Conservation (phyloP, 2,329 filamentous ascomycete species). For the Colletotrichum shisoi region DNA sequence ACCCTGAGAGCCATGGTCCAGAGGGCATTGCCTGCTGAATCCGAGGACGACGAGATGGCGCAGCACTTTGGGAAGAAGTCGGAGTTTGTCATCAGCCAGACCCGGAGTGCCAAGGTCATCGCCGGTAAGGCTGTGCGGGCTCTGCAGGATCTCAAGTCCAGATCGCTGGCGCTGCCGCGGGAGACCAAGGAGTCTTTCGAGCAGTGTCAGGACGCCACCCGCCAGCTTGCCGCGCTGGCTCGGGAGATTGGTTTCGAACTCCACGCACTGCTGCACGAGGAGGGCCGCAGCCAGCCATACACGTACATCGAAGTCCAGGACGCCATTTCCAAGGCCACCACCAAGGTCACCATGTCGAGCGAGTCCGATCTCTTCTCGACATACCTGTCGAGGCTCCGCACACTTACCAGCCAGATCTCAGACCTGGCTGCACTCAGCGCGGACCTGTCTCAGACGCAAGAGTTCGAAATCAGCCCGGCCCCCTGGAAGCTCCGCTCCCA, state of each 20-base stretch:
- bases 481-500: constrained; percentile 87
- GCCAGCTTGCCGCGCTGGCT: constrained; percentile 71
- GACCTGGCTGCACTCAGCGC: constrained; percentile 75
- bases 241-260: constrained; percentile 73
- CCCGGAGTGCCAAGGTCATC: constrained; percentile 83
- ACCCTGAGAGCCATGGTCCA: constrained; percentile 73
- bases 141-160: constrained; percentile 77
- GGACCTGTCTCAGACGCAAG: constrained; percentile 75
- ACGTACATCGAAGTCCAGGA: constrained; percentile 71
- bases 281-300: constrained; percentile 73
- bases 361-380: constrained; percentile 75
- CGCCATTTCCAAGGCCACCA: constrained; percentile 66
- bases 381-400: constrained; percentile 72
- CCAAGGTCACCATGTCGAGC: constrained; percentile 59
- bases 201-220: constrained; percentile 69
- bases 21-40: constrained; percentile 61
- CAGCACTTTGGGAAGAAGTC: constrained; percentile 74
- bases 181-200: constrained; percentile 75
- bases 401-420: constrained; percentile 68
- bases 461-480: constrained; percentile 77
- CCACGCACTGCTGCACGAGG: constrained; percentile 72
- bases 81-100: constrained; percentile 76
- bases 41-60: constrained; percentile 71
- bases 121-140: constrained; percentile 79
- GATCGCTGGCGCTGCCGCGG: constrained; percentile 75